Conservation (phyloP, 1,139 yeast genomes). For the Debaryomyces sp. region DNA sequence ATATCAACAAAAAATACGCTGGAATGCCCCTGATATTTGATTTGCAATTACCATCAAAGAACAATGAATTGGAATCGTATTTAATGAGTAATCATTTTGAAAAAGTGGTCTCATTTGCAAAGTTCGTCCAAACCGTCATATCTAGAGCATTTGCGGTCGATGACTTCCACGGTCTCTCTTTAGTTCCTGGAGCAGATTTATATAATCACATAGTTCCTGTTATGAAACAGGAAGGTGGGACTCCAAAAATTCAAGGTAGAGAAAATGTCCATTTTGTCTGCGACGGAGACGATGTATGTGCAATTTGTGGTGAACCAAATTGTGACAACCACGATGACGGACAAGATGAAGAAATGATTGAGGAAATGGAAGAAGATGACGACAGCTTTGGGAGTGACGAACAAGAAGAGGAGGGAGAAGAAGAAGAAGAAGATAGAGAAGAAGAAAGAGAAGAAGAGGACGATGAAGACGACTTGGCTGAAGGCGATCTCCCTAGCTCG, state of each 20-base stretch:
- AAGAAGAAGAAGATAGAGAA: slow-evolving; percentile 15
- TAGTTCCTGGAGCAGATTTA: slow-evolving; percentile 91
- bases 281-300: slow-evolving; percentile 65
- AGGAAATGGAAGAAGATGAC: slow-evolving; percentile 14
- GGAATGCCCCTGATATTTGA: slow-evolving; percentile 43
- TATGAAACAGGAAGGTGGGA: slow-evolving; percentile 11
- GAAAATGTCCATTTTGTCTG: slow-evolving; percentile 79
- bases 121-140: slow-evolving; percentile 59
- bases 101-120: slow-evolving; percentile 49
- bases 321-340: slow-evolving; percentile 54
- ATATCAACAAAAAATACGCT: slow-evolving; percentile 25
- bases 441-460: slow-evolving; percentile 10
- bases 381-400: background rate
- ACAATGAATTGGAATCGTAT: slow-evolving; percentile 7
- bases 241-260: slow-evolving; percentile 26
- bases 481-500: slow-evolving; percentile 21
- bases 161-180: slow-evolving; percentile 66
- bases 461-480: slow-evolving; percentile 25
- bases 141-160: slow-evolving; percentile 85
- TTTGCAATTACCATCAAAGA: slow-evolving; percentile 13
- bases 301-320: slow-evolving; percentile 66
- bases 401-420: slow-evolving; percentile 30
- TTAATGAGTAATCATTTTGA: slow-evolving; percentile 15
- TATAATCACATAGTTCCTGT: slow-evolving; percentile 68
- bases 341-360: slow-evolving; percentile 14